Percentiles rank a stretch among this genome's conserved stretches.
phyloP scores from a whole-genome alignment of 176 grass and related monocot species.

The Bromus sterilis region DNA sequence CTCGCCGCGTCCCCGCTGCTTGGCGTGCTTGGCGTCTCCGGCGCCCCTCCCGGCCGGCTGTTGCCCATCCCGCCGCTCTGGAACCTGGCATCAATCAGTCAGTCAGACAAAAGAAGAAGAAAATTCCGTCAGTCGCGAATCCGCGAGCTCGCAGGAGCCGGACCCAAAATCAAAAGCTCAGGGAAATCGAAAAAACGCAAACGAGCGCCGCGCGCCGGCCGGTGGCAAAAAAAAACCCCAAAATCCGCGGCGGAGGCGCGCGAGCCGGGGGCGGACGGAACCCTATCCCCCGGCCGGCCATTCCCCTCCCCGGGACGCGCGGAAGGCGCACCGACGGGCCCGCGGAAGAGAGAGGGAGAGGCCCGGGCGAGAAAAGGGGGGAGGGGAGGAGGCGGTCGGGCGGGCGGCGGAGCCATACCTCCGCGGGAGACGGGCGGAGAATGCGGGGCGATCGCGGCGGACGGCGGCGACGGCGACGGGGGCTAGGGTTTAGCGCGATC shows the following conservation, averaged over 20 bases:
- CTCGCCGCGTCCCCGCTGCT: neutral
- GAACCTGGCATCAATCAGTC: neutral
- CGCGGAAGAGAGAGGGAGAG: neutral
- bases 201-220: neutral
- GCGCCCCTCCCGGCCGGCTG: slow-evolving; percentile 11
- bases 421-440: neutral
- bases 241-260: neutral
- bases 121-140: neutral
- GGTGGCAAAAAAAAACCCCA: neutral
- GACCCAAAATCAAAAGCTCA: neutral
- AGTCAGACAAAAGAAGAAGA: no score
- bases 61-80: slow-evolving; percentile 22
- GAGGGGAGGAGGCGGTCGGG: neutral
- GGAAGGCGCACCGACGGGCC: neutral
- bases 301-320: neutral
- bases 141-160: neutral
- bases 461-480: neutral
- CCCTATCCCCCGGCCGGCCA: neutral
- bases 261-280: neutral
- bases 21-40: neutral
- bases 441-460: neutral
- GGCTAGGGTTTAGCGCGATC: slow-evolving; percentile 1
- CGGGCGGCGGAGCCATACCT: neutral
- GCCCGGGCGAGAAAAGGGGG: neutral
- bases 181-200: neutral